Conservation (phyloP, 805 yeast species). For the Kodamaea restingae region DNA sequence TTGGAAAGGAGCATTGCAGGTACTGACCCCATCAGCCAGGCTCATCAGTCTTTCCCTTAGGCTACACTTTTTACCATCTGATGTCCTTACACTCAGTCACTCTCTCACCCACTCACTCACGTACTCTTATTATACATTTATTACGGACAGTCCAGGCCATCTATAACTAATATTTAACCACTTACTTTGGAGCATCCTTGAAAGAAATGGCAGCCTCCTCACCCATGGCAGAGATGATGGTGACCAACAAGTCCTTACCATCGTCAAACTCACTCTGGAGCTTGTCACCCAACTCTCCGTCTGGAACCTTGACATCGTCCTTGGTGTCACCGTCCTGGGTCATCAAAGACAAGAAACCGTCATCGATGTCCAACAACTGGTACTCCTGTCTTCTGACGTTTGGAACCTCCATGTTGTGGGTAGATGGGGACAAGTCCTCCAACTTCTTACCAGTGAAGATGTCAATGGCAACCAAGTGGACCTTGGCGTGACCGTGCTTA, state of each 20-base stretch:
- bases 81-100: too few species aligned
- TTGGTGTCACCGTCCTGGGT: conserved; percentile 96
- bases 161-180: conserved; percentile 8
- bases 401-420: conserved; percentile 99
- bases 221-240: conserved; percentile 97
- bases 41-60: too few species aligned
- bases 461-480: conserved; percentile 97
- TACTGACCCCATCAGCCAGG: too few species aligned
- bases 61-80: too few species aligned
- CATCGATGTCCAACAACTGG: conserved; percentile 97
- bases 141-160: conserved; percentile 9
- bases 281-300: conserved; percentile 94
- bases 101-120: background rate
- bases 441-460: conserved; percentile 99
- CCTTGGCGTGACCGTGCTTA: conserved; percentile 99
- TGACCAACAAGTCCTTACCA: conserved; percentile 95
- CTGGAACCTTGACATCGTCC: conserved; percentile 98
- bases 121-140: conserved; percentile 9
- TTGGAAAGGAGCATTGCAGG: too few species aligned
- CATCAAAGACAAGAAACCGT: conserved; percentile 96
- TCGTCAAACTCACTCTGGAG: conserved; percentile 92
- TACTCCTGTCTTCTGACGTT: conserved; percentile 92
- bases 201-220: conserved; percentile 98
- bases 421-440: conserved; percentile 99
- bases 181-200: conserved; percentile 93